Conservation (phyloP, 257 asterid species). For the Coffea eugenioides region DNA sequence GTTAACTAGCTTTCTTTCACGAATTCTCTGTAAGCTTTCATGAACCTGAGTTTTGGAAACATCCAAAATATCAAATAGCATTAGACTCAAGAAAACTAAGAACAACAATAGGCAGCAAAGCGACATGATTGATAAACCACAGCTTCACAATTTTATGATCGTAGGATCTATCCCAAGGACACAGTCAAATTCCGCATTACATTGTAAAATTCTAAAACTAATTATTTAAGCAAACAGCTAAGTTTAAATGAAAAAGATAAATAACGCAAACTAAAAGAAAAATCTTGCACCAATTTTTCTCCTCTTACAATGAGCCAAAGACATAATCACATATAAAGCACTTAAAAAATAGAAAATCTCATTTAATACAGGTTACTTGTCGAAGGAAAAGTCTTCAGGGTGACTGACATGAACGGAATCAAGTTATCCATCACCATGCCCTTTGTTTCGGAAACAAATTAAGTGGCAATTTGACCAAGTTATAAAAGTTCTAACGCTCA, state of each 20-base stretch:
- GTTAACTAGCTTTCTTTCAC: conserved; percentile 95
- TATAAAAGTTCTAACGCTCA: not conserved
- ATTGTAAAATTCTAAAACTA: not conserved
- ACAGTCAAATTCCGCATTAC: not conserved
- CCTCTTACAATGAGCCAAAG: not conserved
- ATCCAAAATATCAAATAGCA: conserved; percentile 18
- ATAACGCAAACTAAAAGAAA: not conserved
- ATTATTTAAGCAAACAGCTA: not conserved
- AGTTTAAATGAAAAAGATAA: not conserved
- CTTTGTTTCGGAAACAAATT: not conserved
- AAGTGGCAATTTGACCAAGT: not conserved
- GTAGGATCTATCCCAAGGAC: not conserved
- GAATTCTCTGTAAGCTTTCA: conserved; percentile 94
- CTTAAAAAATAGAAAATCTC: not conserved
- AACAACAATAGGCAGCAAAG: conserved; percentile 6
- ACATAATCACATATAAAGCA: not conserved
- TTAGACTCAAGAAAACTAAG: conserved; percentile 4
- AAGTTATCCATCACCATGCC: not conserved
- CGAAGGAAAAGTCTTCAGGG: not conserved
- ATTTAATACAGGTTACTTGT: not conserved
- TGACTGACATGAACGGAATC: not conserved
- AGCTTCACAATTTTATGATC: not conserved
- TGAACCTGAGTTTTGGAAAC: conserved; percentile 66
- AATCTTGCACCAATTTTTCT: not conserved
- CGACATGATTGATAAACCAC: conserved; percentile 1